Percentiles rank a stretch among this genome's conserved stretches.
Evolutionary conservation across 352 stramenopile genomes (phyloP).

Genomic region (Phytophthora meadii): DNA sequence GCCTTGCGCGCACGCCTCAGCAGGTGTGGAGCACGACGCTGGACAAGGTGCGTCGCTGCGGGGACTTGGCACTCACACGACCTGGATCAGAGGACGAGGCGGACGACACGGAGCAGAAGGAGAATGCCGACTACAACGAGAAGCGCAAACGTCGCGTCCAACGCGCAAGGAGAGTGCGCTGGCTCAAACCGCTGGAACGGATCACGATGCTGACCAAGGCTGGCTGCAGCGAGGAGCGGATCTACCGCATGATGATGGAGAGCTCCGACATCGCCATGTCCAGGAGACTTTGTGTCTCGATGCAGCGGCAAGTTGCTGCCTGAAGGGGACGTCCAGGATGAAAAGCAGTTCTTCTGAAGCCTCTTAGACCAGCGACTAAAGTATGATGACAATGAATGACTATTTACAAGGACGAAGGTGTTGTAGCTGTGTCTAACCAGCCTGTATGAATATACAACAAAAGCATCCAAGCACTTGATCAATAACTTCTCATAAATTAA

Average conservation of each 20-base stretch:
- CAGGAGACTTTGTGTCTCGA: slow-evolving; percentile 40
- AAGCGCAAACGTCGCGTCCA: slow-evolving; percentile 25
- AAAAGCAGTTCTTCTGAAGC: background rate
- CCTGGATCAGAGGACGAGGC: background rate
- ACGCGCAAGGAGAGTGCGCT: slow-evolving; percentile 41
- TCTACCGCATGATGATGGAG: slow-evolving; percentile 75
- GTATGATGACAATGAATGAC: slow-evolving; percentile 30
- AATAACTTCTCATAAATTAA: slow-evolving; percentile 20
- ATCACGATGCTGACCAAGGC: slow-evolving; percentile 67
- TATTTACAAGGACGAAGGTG: slow-evolving; percentile 26
- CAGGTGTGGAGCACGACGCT: slow-evolving; percentile 57
- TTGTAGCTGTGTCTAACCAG: background rate
- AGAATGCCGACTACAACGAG: slow-evolving; percentile 14
- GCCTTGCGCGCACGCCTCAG: slow-evolving; percentile 48
- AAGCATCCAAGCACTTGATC: slow-evolving; percentile 18
- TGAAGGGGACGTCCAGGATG: slow-evolving; percentile 1
- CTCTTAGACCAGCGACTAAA: slow-evolving; percentile 16
- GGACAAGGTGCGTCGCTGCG: slow-evolving; percentile 41
- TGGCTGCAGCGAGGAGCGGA: slow-evolving; percentile 61
- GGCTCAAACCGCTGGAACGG: slow-evolving; percentile 67
- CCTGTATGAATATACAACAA: background rate
- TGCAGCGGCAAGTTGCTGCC: slow-evolving; percentile 26
- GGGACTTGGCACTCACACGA: slow-evolving; percentile 29
- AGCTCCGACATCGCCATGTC: slow-evolving; percentile 71
- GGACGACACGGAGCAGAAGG: slow-evolving; percentile 15